phyloP scores from a whole-genome alignment of 2,329 filamentous ascomycete species.

The Aspergillus persii region DNA sequence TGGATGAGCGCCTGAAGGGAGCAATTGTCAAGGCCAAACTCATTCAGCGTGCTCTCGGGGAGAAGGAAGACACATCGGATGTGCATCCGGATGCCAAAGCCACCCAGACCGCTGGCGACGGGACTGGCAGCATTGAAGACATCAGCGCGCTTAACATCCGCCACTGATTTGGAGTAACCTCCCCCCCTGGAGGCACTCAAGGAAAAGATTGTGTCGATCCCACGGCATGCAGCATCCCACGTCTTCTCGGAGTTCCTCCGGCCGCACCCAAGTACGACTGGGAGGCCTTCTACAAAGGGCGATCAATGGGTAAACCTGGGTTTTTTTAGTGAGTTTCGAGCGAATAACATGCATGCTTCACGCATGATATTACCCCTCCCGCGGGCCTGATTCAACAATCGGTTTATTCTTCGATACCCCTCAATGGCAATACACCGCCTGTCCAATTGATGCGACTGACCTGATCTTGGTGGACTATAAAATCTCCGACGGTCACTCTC shows the following conservation, averaged over 20 bases:
- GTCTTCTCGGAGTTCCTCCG: conserved; percentile 4
- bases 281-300: background rate
- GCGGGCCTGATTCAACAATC: background rate
- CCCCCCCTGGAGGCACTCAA: background rate
- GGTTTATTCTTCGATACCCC: background rate
- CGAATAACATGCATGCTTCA: background rate
- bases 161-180: conserved; percentile 24
- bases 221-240: background rate
- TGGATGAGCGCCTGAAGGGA: conserved; percentile 82
- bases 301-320: background rate
- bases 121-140: conserved; percentile 48
- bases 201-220: background rate
- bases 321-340: background rate
- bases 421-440: background rate
- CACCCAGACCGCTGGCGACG: conserved; percentile 30
- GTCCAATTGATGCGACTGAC: background rate
- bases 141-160: conserved; percentile 43
- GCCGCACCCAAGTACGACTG: background rate
- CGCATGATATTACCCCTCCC: background rate
- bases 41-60: conserved; percentile 68
- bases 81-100: conserved; percentile 31
- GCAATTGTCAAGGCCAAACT: conserved; percentile 82
- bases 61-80: conserved; percentile 35
- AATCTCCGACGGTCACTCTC: background rate
- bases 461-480: background rate